Evolutionary conservation across 1,284 basidiomycete genomes (phyloP).

Genomic region (Rhizoctonia solani): DNA sequence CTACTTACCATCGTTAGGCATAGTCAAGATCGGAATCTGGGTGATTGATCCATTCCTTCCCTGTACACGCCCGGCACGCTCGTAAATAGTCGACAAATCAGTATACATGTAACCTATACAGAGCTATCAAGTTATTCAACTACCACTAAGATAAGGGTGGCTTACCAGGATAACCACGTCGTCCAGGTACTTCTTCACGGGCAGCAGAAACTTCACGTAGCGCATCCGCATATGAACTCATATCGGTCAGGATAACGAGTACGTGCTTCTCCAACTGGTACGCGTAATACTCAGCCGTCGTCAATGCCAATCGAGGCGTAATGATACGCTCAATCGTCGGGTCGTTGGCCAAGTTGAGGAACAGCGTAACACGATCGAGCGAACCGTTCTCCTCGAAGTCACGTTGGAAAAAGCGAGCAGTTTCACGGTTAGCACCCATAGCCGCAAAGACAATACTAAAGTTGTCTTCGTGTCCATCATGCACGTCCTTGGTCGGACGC

Average conservation of each 20-base stretch:
- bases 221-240: constrained; percentile 98
- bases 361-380: constrained; percentile 96
- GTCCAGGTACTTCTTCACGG: constrained; percentile 98
- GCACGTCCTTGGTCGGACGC: constrained; percentile 92
- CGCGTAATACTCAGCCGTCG: constrained; percentile 99
- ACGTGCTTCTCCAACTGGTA: constrained; percentile 99
- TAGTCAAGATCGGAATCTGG: constrained; percentile 98
- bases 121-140: not conserved
- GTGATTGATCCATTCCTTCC: constrained; percentile 99
- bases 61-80: constrained; percentile 97
- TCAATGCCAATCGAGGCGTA: constrained; percentile 96
- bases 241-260: constrained; percentile 97
- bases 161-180: constrained; percentile 94
- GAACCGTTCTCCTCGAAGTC: constrained; percentile 99
- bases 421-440: constrained; percentile 99
- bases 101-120: constrained; percentile 90
- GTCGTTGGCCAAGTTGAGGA: constrained; percentile 99
- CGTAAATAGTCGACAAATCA: constrained; percentile 98
- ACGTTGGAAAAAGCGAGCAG: constrained; percentile 99
- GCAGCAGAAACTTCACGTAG: constrained; percentile 98
- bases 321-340: constrained; percentile 99
- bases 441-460: constrained; percentile 99
- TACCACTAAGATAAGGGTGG: constrained; percentile 14
- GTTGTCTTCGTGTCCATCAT: constrained; percentile 99
- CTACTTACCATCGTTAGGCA: constrained; percentile 95